Conservation (phyloP, 148 eudicot species). For the Chenopodium quinoa region DNA sequence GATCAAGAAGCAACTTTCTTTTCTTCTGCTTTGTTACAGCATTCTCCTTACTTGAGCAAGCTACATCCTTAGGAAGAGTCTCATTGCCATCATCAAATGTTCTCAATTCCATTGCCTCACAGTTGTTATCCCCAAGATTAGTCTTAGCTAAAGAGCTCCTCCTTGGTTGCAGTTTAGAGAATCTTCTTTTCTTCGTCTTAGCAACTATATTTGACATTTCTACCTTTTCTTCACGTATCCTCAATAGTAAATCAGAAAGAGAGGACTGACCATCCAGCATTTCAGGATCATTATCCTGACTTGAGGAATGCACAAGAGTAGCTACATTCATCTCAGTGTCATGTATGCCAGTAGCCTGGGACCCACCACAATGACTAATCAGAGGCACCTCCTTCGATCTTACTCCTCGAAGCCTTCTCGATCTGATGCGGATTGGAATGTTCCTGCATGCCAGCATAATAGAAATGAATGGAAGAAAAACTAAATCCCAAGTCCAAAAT, state of each 20-base stretch:
- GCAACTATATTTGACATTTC: not conserved
- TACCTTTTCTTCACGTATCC: not conserved
- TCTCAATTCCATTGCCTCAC: slow-evolving; percentile 13
- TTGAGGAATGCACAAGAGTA: not conserved
- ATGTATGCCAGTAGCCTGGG: slow-evolving; percentile 9
- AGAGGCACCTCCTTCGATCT: slow-evolving; percentile 15
- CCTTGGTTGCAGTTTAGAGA: slow-evolving; percentile 4
- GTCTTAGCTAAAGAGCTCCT: not conserved
- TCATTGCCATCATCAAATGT: slow-evolving; percentile 11
- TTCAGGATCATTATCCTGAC: slow-evolving; percentile 9
- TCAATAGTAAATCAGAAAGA: slow-evolving; percentile 15
- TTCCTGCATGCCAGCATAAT: slow-evolving; percentile 8
- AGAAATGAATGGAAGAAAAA: not conserved
- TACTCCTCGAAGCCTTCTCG: slow-evolving; percentile 33
- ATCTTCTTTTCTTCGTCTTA: slow-evolving; percentile 1
- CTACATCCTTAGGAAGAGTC: slow-evolving; percentile 19
- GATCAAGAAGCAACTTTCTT: slow-evolving; percentile 13
- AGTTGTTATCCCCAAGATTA: not conserved
- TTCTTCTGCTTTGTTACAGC: slow-evolving; percentile 4
- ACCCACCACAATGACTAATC: slow-evolving; percentile 15
- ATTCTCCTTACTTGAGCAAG: slow-evolving; percentile 23
- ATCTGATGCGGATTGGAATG: slow-evolving; percentile 29
- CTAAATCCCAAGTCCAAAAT: not conserved
- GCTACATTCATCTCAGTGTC: slow-evolving; percentile 9
- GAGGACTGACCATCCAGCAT: slow-evolving; percentile 22